Base-by-base conservation (phyloP, 208 protist genomes). In the Lotmaria passim region DNA sequence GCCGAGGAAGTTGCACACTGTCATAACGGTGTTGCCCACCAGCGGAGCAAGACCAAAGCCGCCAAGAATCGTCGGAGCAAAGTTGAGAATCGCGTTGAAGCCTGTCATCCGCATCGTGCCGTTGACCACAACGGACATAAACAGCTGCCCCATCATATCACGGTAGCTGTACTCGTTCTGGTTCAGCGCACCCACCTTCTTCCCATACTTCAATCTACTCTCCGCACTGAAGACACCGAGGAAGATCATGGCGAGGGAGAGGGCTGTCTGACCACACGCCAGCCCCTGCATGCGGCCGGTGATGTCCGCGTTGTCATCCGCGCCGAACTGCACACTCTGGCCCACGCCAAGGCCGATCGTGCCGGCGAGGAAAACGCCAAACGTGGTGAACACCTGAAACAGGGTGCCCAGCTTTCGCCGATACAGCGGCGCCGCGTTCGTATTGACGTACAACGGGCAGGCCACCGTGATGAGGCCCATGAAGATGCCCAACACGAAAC, bases 41-140 rank as follows among this genome's bases (percentile, higher is more conserved):
- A 85, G 68, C 2, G 78, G 73, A 0, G 71, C 60, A 26, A 85
- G 41, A 14, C 70, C 73, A 11, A 86, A 41, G 43, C 44, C 66
- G 26, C 50, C 34, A 65, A 78, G 83, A 39, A 91, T 82, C 24
- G 39, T 82, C 0, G 81, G 81, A 2, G 79, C 81, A 53, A 88
- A 91, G 70, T 83, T 86, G 78, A 83, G 82, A 11, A 86, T 66
- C 15, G 85, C 81, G 72, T 86, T 85, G 33, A 91, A 88, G 15
- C 85, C 85, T 24, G 85, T 91, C 47, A 91, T 58, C 39, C 88
- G 86, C 26, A 79, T 60, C 19, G 86, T 78, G 21, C 65, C 67
- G 17, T 78, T 70, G n/a, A 82, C 60, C 6, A 64, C 48, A 0
- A 81, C 51, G 21, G 61, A 77, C 39, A 91, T 76, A 36, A 76